Base-by-base conservation (phyloP, 441 rosid species). In the Populus hybrid region DNA sequence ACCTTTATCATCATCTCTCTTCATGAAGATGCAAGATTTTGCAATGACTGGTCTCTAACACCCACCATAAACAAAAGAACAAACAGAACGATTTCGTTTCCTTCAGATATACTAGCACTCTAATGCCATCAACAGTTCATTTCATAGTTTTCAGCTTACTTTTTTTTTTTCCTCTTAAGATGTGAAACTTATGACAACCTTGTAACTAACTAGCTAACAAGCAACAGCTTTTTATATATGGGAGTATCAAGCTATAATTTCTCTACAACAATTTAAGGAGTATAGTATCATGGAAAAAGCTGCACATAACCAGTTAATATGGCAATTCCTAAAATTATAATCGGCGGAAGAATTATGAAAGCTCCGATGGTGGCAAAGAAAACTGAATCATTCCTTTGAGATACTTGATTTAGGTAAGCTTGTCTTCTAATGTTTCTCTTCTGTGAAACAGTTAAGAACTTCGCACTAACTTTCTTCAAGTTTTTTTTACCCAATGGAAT, bases 361-460 rank as follows among this genome's bases (percentile, higher is more conserved):
- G 95, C 98, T 8, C 95, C 99, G 8, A 95, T 85, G 6, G 97
- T 92, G 71, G 99, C 94, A 68, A 92, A 93, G 92, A 95, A 93
- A 81, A 84, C 87, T 1, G 97, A 88, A 81, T 95, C 99, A 67
- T 95, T 95, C 88, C 98, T 95, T 78, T 76, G 90, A 73, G 99
- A 93, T 32, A 92, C 99, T 80, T 95, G 93, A 14, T 90, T 63
- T 68, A 95, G 85, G 80, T 93, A 90, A 38, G 89, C 81, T 83
- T 93, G 99, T 75, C 99, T 91, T 84, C 71, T 92, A 61, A 95
- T 93, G 84, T 95, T 95, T 82, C 99, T 90, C 91, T 91, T 95
- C 90, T 95, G 98, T 57, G 97, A 93, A 82, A 79, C 74, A 46
- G 98, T 93, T 63, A 93, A 84, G 86, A 91, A 83, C 81, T 87